phyloP scores from a whole-genome alignment of 371 early-diverging fungal genomes.

The Rhizomucor miehei region DNA sequence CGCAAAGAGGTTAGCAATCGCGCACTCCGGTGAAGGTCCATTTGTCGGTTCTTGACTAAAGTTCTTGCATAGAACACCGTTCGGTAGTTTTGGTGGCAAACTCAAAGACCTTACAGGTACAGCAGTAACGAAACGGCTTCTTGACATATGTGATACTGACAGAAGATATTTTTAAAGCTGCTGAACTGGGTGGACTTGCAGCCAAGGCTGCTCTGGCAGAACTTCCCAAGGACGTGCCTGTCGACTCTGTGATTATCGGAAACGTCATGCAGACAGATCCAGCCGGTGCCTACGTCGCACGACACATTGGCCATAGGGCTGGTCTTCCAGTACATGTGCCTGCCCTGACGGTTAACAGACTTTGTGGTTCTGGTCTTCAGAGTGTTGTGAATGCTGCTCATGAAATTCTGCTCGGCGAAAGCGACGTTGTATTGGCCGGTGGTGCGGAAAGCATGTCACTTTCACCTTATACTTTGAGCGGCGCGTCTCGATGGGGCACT shows the following conservation, averaged over 20 bases:
- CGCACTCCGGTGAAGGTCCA: not conserved
- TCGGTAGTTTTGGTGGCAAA: slow-evolving; percentile 88
- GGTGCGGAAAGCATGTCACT: slow-evolving; percentile 95
- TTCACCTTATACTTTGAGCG: slow-evolving; percentile 81
- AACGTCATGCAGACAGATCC: slow-evolving; percentile 89
- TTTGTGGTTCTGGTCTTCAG: slow-evolving; percentile 97
- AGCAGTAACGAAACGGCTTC: not conserved
- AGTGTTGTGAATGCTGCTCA: slow-evolving; percentile 90
- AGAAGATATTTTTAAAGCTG: slow-evolving; percentile 45
- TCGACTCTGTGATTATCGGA: slow-evolving; percentile 93
- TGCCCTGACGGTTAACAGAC: slow-evolving; percentile 90
- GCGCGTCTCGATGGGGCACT: slow-evolving; percentile 76
- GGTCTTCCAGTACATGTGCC: slow-evolving; percentile 80
- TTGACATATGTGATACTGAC: not conserved
- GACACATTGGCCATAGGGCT: slow-evolving; percentile 91
- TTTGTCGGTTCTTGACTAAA: not conserved
- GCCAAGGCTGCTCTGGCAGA: slow-evolving; percentile 83
- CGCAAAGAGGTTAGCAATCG: slow-evolving; percentile 37
- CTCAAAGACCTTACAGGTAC: slow-evolving; percentile 69
- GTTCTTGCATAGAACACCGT: slow-evolving; percentile 51
- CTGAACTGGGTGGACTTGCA: slow-evolving; percentile 90
- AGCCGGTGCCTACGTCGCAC: slow-evolving; percentile 86
- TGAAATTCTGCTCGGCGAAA: slow-evolving; percentile 83
- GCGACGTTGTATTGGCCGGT: slow-evolving; percentile 86
- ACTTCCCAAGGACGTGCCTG: slow-evolving; percentile 66